Evolutionary conservation across 805 yeast genomes (phyloP).

Genomic region (Metschnikowia anglica): DNA sequence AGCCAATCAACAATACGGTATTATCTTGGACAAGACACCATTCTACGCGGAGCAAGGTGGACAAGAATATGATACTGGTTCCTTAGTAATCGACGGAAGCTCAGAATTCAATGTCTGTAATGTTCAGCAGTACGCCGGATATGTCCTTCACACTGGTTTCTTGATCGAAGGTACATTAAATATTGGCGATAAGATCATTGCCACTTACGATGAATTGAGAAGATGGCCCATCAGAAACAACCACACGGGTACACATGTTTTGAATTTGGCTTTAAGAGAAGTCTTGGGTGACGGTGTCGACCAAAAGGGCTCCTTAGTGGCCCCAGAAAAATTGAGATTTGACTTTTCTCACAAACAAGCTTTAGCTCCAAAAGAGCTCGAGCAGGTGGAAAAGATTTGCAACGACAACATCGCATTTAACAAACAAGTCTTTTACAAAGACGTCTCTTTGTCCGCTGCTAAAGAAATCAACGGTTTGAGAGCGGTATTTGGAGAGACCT

Average conservation of each 20-base stretch:
- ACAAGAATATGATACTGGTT: slow-evolving; percentile 95
- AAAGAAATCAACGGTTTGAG: slow-evolving; percentile 79
- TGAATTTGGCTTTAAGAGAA: slow-evolving; percentile 84
- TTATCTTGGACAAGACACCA: slow-evolving; percentile 84
- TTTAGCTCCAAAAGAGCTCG: slow-evolving; percentile 66
- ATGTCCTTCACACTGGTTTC: slow-evolving; percentile 90
- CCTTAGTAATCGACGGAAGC: slow-evolving; percentile 80
- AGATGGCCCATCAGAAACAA: slow-evolving; percentile 96
- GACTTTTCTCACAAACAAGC: slow-evolving; percentile 95
- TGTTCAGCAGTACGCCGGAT: slow-evolving; percentile 92
- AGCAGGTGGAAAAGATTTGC: slow-evolving; percentile 70
- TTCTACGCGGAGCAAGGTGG: slow-evolving; percentile 99
- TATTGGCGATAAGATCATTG: slow-evolving; percentile 71
- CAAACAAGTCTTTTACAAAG: slow-evolving; percentile 74
- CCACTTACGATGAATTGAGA: slow-evolving; percentile 87
- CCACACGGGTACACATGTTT: slow-evolving; percentile 97
- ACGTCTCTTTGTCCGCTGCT: slow-evolving; percentile 74
- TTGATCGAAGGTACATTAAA: slow-evolving; percentile 72
- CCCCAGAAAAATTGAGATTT: slow-evolving; percentile 92
- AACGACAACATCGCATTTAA: slow-evolving; percentile 71
- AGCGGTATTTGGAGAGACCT: slow-evolving; percentile 98
- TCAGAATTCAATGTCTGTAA: slow-evolving; percentile 88
- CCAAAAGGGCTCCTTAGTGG: slow-evolving; percentile 95
- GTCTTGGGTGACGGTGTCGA: slow-evolving; percentile 86
- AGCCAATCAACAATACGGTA: slow-evolving; percentile 60